Evolutionary conservation across 2,329 filamentous ascomycete genomes (phyloP).

Genomic region (Epichloe elymi): DNA sequence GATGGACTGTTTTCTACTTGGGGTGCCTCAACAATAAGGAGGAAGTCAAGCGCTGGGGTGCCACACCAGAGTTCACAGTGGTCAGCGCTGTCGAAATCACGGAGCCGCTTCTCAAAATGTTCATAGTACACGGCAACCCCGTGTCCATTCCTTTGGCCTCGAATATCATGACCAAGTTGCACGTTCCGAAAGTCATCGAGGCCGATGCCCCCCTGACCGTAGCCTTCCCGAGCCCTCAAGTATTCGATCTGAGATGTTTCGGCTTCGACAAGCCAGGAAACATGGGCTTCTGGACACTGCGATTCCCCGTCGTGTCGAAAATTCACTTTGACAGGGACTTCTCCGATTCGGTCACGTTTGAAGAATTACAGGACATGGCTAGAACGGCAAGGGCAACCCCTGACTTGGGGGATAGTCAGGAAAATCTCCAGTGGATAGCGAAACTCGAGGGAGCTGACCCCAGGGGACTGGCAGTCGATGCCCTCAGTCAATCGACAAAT

Average conservation of each 20-base stretch:
- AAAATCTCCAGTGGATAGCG: conserved; percentile 47
- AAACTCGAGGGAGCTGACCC: conserved; percentile 45
- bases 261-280: conserved; percentile 63
- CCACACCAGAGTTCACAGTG: conserved; percentile 49
- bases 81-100: conserved; percentile 50
- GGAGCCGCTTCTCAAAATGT: conserved; percentile 33
- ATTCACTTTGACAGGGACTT: conserved; percentile 64
- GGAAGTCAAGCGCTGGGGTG: conserved; percentile 35
- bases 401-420: conserved; percentile 41
- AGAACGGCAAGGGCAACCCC: conserved; percentile 37
- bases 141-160: conserved; percentile 23
- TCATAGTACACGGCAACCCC: conserved; percentile 36
- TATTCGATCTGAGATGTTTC: conserved; percentile 71
- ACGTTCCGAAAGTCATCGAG: conserved; percentile 31
- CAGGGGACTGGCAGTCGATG: conserved; percentile 27
- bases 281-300: conserved; percentile 56
- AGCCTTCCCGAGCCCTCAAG: conserved; percentile 56
- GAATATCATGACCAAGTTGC: conserved; percentile 30
- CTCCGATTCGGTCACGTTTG: conserved; percentile 54
- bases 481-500: conserved; percentile 31
- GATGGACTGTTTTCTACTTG: conserved; percentile 72
- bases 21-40: conserved; percentile 62
- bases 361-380: conserved; percentile 56
- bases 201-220: conserved; percentile 29
- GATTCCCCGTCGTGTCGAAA: conserved; percentile 66